These are phyloP conservation scores for Ascochyta clinopodiicola DNA, from an alignment of 2,329 filamentous ascomycete genomes.

Conservation along the genomic window DNA sequence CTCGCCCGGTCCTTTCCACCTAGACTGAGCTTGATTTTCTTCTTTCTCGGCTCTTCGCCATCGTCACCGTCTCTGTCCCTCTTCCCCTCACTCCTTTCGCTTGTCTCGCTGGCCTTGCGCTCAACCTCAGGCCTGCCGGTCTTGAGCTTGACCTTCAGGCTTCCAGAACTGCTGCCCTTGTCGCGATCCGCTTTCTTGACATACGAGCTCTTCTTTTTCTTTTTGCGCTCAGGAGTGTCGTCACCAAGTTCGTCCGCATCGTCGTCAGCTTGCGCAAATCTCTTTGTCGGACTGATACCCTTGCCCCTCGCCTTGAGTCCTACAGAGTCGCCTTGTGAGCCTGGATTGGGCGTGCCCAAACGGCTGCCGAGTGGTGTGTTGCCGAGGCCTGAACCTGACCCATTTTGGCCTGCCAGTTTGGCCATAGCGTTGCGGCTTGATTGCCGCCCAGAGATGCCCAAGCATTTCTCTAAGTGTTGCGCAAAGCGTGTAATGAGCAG, in stretches of 20 bases:
- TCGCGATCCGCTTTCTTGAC: conserved; percentile 50
- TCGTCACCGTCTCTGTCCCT: conserved; percentile 44
- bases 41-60: conserved; percentile 41
- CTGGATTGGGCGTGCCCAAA: conserved; percentile 51
- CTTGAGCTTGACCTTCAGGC: conserved; percentile 46
- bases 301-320: conserved; percentile 39
- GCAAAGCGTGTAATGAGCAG: conserved; percentile 67
- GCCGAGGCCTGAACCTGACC: conserved; percentile 47
- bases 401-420: conserved; percentile 49
- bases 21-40: conserved; percentile 48
- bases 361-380: conserved; percentile 54
- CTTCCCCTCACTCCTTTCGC: conserved; percentile 42
- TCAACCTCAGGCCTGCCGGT: conserved; percentile 36
- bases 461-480: conserved; percentile 67
- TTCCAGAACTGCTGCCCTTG: conserved; percentile 25
- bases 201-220: conserved; percentile 57
- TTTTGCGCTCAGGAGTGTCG: conserved; percentile 51
- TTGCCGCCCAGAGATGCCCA: conserved; percentile 63
- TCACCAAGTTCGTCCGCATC: conserved; percentile 47
- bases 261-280: conserved; percentile 28
- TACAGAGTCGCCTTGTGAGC: conserved; percentile 36
- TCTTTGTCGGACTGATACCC: conserved; percentile 44
- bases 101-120: conserved; percentile 38
- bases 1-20: conserved; percentile 23
- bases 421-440: conserved; percentile 58